A percentile compares a stretch with the other conserved stretches of the same genome.
These are phyloP conservation scores for Heliamphora exappendiculata DNA, from an alignment of 148 eudicot genomes.

Conservation along the genomic window DNA sequence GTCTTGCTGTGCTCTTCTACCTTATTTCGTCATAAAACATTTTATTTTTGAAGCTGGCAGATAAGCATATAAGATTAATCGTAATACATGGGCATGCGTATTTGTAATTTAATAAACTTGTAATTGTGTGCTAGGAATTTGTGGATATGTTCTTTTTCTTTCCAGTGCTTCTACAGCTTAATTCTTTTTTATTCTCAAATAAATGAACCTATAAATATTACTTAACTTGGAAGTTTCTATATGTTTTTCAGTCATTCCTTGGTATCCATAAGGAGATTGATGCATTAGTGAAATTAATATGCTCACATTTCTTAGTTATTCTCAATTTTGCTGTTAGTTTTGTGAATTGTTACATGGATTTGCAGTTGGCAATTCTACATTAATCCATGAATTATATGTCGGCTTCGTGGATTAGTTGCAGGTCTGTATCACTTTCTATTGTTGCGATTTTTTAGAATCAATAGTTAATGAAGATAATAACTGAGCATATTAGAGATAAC, in stretches of 20 bases:
- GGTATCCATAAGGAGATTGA: neutral
- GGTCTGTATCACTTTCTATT: too few relatives aligned
- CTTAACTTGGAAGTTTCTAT: neutral
- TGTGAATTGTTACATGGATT: too few relatives aligned
- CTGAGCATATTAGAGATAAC: too few relatives aligned
- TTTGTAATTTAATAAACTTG: neutral
- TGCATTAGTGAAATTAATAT: neutral
- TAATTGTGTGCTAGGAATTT: neutral
- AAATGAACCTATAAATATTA: too few relatives aligned
- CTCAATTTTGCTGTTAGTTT: too few relatives aligned
- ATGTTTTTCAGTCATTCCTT: neutral
- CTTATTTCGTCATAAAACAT: slow-evolving; percentile 14
- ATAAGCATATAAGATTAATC: neutral
- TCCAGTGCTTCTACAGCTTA: neutral
- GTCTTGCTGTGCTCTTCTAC: slow-evolving; percentile 16
- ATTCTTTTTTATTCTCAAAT: neutral
- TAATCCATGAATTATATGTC: too few relatives aligned
- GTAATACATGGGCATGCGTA: neutral
- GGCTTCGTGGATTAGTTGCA: too few relatives aligned
- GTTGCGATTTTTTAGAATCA: too few relatives aligned
- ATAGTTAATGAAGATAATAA: too few relatives aligned
- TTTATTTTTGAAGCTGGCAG: slow-evolving; percentile 11
- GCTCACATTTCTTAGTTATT: neutral
- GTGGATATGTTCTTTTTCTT: neutral
- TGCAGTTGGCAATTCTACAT: too few relatives aligned